These are phyloP conservation scores for Lizonia empirigonia DNA, from an alignment of 2,329 filamentous ascomycete genomes.

Conservation along the genomic window DNA sequence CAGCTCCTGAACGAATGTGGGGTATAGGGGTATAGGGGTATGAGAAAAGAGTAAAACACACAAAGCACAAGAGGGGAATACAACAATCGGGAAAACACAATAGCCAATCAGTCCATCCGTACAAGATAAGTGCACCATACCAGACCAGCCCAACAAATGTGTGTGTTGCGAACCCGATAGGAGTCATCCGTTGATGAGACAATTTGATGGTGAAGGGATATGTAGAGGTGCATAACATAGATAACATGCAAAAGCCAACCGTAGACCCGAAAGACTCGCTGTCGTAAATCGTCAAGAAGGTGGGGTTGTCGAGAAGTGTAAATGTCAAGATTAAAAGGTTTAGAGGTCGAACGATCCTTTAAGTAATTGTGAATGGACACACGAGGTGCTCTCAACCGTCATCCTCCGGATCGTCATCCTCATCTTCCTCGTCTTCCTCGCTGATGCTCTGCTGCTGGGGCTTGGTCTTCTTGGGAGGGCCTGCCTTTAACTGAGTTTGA, in stretches of 20 bases:
- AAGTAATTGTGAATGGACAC: neutral
- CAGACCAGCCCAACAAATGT: conserved; percentile 11
- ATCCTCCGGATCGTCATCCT: conserved; percentile 59
- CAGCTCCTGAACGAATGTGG: conserved; percentile 22
- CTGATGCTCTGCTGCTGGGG: conserved; percentile 53
- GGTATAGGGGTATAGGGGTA: conserved; percentile 23
- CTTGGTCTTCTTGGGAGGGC: conserved; percentile 58
- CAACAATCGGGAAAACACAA: conserved; percentile 14
- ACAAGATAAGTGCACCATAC: conserved; percentile 10
- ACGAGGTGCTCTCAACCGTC: conserved; percentile 36
- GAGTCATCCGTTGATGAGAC: conserved; percentile 31
- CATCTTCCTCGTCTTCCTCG: conserved; percentile 60
- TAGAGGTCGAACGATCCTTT: conserved; percentile 19
- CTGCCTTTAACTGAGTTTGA: conserved; percentile 37
- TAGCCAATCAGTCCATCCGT: conserved; percentile 13
- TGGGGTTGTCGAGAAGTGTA: conserved; percentile 28
- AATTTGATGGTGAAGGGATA: conserved; percentile 40
- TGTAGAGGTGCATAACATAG: conserved; percentile 33
- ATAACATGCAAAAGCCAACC: conserved; percentile 42
- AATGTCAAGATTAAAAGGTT: conserved; percentile 28
- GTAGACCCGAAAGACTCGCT: conserved; percentile 43
- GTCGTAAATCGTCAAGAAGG: conserved; percentile 46
- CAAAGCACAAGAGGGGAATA: conserved; percentile 15
- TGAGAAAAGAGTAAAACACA: conserved; percentile 11
- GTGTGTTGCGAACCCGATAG: conserved; percentile 27